Percentiles rank a stretch among this genome's conserved stretches.
These are phyloP conservation scores for Backusella australiensis DNA, from an alignment of 192 early-diverging fungal species.

Conservation along the genomic window DNA sequence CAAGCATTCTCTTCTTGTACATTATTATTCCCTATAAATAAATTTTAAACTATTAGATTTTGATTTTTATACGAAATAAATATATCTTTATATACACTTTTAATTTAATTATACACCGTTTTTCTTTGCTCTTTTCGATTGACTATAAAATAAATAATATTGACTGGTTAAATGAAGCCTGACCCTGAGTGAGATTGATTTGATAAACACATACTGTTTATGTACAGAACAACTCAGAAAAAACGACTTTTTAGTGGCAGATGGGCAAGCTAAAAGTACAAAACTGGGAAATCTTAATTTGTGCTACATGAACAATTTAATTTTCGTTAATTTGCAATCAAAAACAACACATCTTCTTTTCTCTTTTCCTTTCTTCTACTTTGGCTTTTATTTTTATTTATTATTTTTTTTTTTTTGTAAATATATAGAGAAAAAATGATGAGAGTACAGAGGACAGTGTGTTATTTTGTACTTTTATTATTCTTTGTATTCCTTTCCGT, in stretches of 20 bases:
- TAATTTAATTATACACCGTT: neutral
- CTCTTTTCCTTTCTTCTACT: neutral
- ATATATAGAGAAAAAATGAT: slow-evolving; percentile 10
- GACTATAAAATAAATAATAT: neutral
- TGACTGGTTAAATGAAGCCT: neutral
- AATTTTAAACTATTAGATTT: slow-evolving; percentile 3
- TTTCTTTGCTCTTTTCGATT: neutral
- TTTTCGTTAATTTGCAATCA: neutral
- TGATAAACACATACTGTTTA: neutral
- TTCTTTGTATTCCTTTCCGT: slow-evolving; percentile 4
- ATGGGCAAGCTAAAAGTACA: neutral
- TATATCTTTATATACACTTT: neutral
- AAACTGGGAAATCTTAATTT: neutral
- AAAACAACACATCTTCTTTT: neutral
- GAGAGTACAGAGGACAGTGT: slow-evolving; percentile 2
- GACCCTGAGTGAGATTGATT: neutral
- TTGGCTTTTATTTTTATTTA: neutral
- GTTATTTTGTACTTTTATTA: slow-evolving; percentile 6
- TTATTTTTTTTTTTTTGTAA: neutral
- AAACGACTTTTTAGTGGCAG: neutral
- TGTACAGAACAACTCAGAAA: neutral
- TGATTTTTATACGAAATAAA: neutral
- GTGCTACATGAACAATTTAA: neutral
- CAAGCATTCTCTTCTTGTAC: neutral
- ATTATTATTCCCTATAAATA: slow-evolving; percentile 7